phyloP scores from a whole-genome alignment of 257 asterid genomes.

The Mitragyna speciosa region DNA sequence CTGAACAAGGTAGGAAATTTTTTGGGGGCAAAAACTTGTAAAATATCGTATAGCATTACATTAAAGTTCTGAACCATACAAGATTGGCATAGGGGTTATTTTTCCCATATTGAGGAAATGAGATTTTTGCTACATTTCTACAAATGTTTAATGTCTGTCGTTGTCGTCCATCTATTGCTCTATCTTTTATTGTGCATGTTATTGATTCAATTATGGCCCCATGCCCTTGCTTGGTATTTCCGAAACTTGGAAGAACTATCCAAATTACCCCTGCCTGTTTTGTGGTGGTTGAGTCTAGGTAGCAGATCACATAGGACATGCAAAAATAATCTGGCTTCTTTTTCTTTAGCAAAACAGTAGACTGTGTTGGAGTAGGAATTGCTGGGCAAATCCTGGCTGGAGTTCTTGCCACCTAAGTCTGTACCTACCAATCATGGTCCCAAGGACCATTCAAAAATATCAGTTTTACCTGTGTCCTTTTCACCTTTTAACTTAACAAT shows the following conservation, averaged over 20 bases:
- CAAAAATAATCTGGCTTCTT: too few species aligned
- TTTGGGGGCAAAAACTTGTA: neutral
- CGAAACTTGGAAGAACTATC: too few species aligned
- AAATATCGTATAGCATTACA: neutral
- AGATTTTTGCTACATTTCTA: neutral
- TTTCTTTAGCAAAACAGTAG: neutral
- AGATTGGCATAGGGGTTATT: neutral
- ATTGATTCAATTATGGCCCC: neutral
- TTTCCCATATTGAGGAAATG: neutral
- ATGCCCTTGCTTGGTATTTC: neutral
- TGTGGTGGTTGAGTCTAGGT: too few species aligned
- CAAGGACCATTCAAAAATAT: too few species aligned
- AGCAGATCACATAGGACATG: too few species aligned
- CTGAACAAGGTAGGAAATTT: neutral
- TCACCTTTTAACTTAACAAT: neutral
- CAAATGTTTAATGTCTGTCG: neutral
- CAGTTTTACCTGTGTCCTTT: constrained; percentile 4
- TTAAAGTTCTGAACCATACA: neutral
- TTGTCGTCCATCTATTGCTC: neutral
- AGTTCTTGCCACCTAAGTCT: too few species aligned
- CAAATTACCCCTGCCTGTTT: neutral
- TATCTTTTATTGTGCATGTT: neutral
- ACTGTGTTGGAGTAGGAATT: too few species aligned
- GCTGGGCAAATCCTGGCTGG: too few species aligned
- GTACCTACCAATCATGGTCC: too few species aligned